Evolutionary conservation across 1,284 basidiomycete genomes (phyloP).

Genomic region (Melampsora occidentalis): DNA sequence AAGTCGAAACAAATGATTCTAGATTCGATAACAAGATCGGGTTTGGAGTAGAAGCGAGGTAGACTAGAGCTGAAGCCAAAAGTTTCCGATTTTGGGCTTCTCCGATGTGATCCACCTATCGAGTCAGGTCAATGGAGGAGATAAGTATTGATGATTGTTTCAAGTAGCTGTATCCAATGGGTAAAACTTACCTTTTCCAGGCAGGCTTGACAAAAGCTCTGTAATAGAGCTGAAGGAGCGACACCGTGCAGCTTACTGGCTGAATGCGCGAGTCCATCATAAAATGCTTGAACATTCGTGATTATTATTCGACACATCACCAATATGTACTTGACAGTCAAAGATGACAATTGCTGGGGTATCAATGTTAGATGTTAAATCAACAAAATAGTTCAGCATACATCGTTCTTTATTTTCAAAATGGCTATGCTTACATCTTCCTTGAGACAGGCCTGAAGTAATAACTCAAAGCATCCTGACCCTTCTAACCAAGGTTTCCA

Average conservation of each 20-base stretch:
- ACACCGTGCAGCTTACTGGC: conserved; percentile 11
- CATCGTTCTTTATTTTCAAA: not conserved
- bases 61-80: conserved; percentile 26
- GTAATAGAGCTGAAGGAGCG: conserved; percentile 17
- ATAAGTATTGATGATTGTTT: too few species aligned
- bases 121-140: not conserved
- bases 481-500: conserved; percentile 33
- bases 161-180: not conserved
- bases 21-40: conserved; percentile 22
- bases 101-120: conserved; percentile 23
- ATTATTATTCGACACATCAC: conserved; percentile 25
- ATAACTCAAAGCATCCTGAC: conserved; percentile 32
- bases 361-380: not conserved
- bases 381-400: not conserved
- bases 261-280: conserved; percentile 16
- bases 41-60: conserved; percentile 13
- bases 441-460: conserved; percentile 16
- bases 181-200: conserved; percentile 21
- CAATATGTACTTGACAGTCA: conserved; percentile 26
- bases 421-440: conserved; percentile 27
- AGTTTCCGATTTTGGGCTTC: conserved; percentile 30
- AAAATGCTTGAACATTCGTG: conserved; percentile 25
- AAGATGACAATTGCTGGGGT: not conserved
- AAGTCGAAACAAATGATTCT: conserved; percentile 30
- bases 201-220: conserved; percentile 36